phyloP scores from a whole-genome alignment of 2,329 filamentous ascomycete genomes.

The Torrubiella hemipterigena region DNA sequence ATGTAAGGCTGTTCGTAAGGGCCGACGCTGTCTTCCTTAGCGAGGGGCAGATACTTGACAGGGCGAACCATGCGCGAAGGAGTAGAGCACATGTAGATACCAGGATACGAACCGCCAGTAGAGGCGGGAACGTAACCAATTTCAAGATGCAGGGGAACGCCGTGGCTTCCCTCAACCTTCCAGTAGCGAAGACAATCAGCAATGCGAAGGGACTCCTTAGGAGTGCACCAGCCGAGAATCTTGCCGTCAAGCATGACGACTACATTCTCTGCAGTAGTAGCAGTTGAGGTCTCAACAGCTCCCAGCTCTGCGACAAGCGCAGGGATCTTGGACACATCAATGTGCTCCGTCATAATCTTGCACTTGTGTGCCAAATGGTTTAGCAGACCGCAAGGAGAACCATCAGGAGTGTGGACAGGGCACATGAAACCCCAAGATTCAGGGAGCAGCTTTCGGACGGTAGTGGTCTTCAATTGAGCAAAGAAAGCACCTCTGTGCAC shows the following conservation, averaged over 20 bases:
- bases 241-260: slow-evolving; percentile 83
- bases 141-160: slow-evolving; percentile 73
- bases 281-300: slow-evolving; percentile 62
- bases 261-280: slow-evolving; percentile 71
- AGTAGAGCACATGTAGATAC: slow-evolving; percentile 84
- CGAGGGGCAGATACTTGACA: slow-evolving; percentile 81
- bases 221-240: slow-evolving; percentile 82
- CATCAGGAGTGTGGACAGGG: slow-evolving; percentile 94
- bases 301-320: slow-evolving; percentile 68
- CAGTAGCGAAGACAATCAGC: slow-evolving; percentile 82
- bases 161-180: slow-evolving; percentile 82
- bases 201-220: slow-evolving; percentile 69
- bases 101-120: slow-evolving; percentile 87
- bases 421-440: slow-evolving; percentile 98
- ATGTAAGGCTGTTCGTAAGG: slow-evolving; percentile 96
- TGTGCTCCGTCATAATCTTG: slow-evolving; percentile 64
- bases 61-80: slow-evolving; percentile 80
- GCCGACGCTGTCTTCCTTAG: slow-evolving; percentile 78
- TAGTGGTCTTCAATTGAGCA: slow-evolving; percentile 92
- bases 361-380: slow-evolving; percentile 96
- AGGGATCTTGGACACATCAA: slow-evolving; percentile 66
- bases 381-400: slow-evolving; percentile 82
- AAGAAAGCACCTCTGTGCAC: slow-evolving; percentile 99
- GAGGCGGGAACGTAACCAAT: slow-evolving; percentile 85
- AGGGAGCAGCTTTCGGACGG: slow-evolving; percentile 85